A percentile compares a stretch with the other conserved stretches of the same genome.
These are phyloP conservation scores for Dictyostelium citrinum DNA, from an alignment of 78 protist species.

Conservation along the genomic window DNA sequence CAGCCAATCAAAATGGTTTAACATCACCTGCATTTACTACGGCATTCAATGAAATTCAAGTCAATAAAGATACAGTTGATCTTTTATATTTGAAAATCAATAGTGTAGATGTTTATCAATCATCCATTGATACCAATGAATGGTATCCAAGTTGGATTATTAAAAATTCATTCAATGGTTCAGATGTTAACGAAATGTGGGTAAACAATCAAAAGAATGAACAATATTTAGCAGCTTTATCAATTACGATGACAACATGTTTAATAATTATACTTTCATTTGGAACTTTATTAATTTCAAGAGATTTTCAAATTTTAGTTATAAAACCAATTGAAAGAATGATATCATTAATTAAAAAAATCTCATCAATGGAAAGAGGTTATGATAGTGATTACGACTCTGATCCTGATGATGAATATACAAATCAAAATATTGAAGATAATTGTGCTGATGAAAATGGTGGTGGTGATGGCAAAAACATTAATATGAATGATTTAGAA, in stretches of 20 bases:
- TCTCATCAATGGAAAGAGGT: conserved; percentile 56
- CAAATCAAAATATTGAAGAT: not conserved
- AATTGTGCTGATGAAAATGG: not conserved
- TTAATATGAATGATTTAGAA: not conserved
- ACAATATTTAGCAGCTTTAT: conserved; percentile 34
- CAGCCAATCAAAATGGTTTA: not conserved
- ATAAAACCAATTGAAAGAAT: conserved; percentile 70
- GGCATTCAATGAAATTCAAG: not conserved
- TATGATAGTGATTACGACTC: conserved; percentile 36
- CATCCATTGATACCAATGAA: not conserved
- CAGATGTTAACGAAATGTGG: conserved; percentile 5
- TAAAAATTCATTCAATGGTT: not conserved
- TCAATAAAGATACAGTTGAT: not conserved
- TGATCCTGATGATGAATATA: not conserved
- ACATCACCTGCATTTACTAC: not conserved
- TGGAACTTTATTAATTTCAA: conserved; percentile 32
- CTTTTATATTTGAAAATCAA: not conserved
- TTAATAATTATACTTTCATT: conserved; percentile 19
- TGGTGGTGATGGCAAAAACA: not conserved
- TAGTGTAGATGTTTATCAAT: not conserved
- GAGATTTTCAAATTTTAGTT: conserved; percentile 26
- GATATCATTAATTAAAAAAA: conserved; percentile 57
- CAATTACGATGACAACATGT: conserved; percentile 45
- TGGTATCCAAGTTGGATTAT: conserved; percentile 47
- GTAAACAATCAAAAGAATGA: conserved; percentile 29